Percentiles rank a stretch among this genome's conserved stretches.
Conservation (phyloP, 2,329 filamentous ascomycete genomes). For the Monosporascus sp. region DNA sequence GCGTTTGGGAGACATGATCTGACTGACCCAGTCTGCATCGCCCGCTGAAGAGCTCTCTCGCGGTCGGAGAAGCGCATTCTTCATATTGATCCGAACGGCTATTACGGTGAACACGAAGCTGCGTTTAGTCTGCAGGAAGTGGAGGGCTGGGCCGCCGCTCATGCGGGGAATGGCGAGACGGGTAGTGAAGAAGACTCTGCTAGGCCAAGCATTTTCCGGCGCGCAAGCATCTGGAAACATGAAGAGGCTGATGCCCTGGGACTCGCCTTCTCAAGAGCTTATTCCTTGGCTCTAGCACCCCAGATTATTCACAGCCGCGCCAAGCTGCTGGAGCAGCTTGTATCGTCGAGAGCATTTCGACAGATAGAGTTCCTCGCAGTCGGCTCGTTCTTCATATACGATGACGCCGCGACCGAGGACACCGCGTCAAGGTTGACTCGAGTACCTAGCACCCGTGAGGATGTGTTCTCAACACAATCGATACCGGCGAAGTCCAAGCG, state of each 20-base stretch:
- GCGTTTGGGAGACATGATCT: constrained; percentile 41
- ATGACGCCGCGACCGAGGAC: constrained; percentile 26
- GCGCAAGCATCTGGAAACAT: constrained; percentile 33
- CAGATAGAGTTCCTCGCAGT: constrained; percentile 93
- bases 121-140: constrained; percentile 80
- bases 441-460: constrained; percentile 85
- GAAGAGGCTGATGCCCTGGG: constrained; percentile 30
- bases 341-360: constrained; percentile 82
- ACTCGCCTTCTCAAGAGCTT: constrained; percentile 63
- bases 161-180: constrained; percentile 17
- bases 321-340: constrained; percentile 68
- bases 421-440: constrained; percentile 47
- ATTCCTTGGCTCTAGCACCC: constrained; percentile 78
- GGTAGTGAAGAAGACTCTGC: neutral
- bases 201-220: constrained; percentile 25
- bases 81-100: constrained; percentile 81
- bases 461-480: constrained; percentile 74
- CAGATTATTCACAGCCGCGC: constrained; percentile 84
- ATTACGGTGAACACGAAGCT: constrained; percentile 83
- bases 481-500: constrained; percentile 81
- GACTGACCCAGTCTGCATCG: constrained; percentile 61
- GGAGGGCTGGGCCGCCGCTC: constrained; percentile 61
- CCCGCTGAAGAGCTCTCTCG: constrained; percentile 71
- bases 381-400: constrained; percentile 83
- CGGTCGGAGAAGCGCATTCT: constrained; percentile 87